Evolutionary conservation across 306 rosid species (phyloP), one percentile per base, ranked within the genome.

Genomic region (Comarum palustre): DNA sequence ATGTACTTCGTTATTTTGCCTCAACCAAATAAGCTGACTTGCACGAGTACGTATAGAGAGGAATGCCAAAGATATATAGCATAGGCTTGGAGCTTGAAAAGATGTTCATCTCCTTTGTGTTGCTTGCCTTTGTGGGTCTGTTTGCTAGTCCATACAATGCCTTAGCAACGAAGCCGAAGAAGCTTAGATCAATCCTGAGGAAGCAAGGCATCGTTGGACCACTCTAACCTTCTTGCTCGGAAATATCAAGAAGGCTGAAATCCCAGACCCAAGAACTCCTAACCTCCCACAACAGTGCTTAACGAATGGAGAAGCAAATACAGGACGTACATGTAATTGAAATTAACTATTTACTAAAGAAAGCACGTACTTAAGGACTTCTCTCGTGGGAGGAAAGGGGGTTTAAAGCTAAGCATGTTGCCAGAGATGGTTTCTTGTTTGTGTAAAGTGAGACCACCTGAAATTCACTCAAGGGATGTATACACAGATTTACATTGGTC

Each of bases 181-280:
- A 77, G 32, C 75, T 82, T 45, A 72, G 86, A 8, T 55, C 80
- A 42, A 32, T 39, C 62, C 77, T 82, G 6, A 74, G 41, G 31
- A 78, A 80, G 17, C 89, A 85, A 77, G 83, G 89, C 12, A 82
- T 85, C 32, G 76, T 3, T 8, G 89, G 89, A 39, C 85, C 87
- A 15, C 72, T 81, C 19, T 74, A 85, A 41, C 77, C 71, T 52
- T 85, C 19, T 64, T 82, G 1, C 71, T 82, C 6, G 84, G 88
- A 58, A 85, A 85, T 27, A 66, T 82, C 3, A 51, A 55, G 43
- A 78, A 73, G 15, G 62, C 80, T 5, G 8, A 45, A 47, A n/a
- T 19, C 45, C 3, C 7, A 58, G 1, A 5, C 7, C 38, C 20
- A 8, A 16, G 15, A 42, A 50, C 39, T 57, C 46, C 60, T 41